Evolutionary conservation across 768 basidiomycete genomes (phyloP).

Genomic region (Mycena venus): DNA sequence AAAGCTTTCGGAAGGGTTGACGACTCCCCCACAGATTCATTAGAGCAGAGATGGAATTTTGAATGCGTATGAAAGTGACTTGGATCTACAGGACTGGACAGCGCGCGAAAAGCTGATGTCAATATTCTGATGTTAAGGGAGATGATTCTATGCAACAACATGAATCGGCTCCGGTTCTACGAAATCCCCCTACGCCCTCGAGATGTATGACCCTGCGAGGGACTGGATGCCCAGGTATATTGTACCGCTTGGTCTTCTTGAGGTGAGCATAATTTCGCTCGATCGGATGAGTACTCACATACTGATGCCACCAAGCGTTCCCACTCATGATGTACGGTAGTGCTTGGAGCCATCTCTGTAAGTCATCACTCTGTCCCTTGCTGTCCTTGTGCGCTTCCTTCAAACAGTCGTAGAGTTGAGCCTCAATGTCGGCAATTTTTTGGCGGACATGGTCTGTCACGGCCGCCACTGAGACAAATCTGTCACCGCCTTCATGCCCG

Average conservation of each 20-base stretch:
- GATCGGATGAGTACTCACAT: not conserved
- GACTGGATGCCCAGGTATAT: not conserved
- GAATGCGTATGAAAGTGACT: too few relatives aligned
- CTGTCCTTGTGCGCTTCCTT: not conserved
- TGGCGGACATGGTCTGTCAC: not conserved
- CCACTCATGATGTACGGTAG: not conserved
- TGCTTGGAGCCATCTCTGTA: not conserved
- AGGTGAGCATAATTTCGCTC: too few relatives aligned
- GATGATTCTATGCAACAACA: too few relatives aligned
- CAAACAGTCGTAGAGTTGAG: not conserved
- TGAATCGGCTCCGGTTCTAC: not conserved
- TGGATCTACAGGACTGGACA: too few relatives aligned
- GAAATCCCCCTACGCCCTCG: not conserved
- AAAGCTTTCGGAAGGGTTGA: too few relatives aligned
- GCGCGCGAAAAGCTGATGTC: too few relatives aligned
- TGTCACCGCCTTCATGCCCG: not conserved
- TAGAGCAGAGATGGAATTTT: too few relatives aligned
- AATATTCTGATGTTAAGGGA: too few relatives aligned
- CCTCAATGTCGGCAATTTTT: not conserved
- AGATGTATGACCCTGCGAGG: not conserved
- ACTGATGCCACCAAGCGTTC: not conserved
- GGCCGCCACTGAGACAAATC: not conserved
- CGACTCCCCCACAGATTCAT: too few relatives aligned
- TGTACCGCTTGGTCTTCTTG: not conserved
- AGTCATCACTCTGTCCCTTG: not conserved